These are phyloP conservation scores for Oryza glaberrima DNA, from an alignment of 176 grass and related monocot genomes.

Conservation along the genomic window DNA sequence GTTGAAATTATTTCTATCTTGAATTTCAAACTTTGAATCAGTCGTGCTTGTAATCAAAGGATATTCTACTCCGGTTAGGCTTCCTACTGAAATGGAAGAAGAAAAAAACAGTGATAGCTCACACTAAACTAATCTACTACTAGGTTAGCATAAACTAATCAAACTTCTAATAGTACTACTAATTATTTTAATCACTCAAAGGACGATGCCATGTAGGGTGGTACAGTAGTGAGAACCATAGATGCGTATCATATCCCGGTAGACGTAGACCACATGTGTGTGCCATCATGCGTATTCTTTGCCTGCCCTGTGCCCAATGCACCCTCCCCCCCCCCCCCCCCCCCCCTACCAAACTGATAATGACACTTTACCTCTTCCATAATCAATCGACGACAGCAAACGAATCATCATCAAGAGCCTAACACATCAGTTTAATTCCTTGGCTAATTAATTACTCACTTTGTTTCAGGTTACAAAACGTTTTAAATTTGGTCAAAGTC, in stretches of 20 bases:
- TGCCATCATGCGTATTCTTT: not conserved
- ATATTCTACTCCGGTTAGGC: not conserved
- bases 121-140: not conserved
- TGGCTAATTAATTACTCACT: not conserved
- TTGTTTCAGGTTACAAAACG: too few relatives aligned
- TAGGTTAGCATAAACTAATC: slow-evolving; percentile 35
- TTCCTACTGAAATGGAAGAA: not conserved
- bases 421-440: slow-evolving; percentile 5
- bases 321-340: not conserved
- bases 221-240: slow-evolving; percentile 5
- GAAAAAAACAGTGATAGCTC: slow-evolving; percentile 9
- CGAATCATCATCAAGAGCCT: not conserved
- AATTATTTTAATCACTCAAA: slow-evolving; percentile 1
- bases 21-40: not conserved
- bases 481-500: too few relatives aligned
- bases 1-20: not conserved
- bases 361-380: slow-evolving; percentile 27
- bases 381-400: slow-evolving; percentile 17
- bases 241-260: slow-evolving; percentile 41
- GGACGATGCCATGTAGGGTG: slow-evolving; percentile 29
- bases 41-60: not conserved
- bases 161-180: not conserved
- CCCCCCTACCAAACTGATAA: slow-evolving; percentile 34
- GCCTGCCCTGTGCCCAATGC: not conserved
- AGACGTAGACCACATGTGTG: slow-evolving; percentile 27